phyloP scores from a whole-genome alignment of 257 asterid genomes.

The Solanum neorickii region DNA sequence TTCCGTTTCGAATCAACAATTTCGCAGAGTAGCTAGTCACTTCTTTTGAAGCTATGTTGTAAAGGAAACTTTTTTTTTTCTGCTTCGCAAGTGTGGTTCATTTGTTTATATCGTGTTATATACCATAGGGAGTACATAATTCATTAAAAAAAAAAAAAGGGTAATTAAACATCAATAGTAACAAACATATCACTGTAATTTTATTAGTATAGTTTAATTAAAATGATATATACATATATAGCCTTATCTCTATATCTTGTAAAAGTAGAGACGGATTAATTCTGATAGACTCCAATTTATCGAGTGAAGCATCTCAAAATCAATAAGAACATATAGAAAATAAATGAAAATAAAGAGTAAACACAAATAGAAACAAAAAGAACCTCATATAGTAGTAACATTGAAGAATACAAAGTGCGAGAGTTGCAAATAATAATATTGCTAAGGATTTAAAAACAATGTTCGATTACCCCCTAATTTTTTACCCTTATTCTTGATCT shows the following conservation, averaged over 20 bases:
- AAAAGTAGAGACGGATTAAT: neutral
- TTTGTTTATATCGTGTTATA: neutral
- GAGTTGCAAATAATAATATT: neutral
- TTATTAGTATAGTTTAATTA: too few species aligned
- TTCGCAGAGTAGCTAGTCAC: neutral
- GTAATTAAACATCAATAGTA: too few species aligned
- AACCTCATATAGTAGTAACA: too few species aligned
- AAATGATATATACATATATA: too few species aligned
- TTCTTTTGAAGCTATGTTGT: neutral
- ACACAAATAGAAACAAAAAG: too few species aligned
- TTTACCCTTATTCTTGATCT: too few species aligned
- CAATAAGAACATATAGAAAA: too few species aligned
- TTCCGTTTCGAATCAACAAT: neutral
- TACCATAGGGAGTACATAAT: neutral
- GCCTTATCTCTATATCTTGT: too few species aligned
- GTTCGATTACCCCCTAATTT: neutral
- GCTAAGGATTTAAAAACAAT: neutral
- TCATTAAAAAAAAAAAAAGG: neutral
- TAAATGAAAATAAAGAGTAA: neutral
- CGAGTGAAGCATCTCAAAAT: neutral
- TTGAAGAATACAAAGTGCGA: neutral
- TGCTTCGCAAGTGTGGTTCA: neutral
- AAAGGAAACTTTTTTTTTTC: neutral
- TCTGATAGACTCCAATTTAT: neutral
- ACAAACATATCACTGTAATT: too few species aligned